Base-by-base conservation (phyloP, 2,329 filamentous ascomycete species). In the Xylariales sp. region DNA sequence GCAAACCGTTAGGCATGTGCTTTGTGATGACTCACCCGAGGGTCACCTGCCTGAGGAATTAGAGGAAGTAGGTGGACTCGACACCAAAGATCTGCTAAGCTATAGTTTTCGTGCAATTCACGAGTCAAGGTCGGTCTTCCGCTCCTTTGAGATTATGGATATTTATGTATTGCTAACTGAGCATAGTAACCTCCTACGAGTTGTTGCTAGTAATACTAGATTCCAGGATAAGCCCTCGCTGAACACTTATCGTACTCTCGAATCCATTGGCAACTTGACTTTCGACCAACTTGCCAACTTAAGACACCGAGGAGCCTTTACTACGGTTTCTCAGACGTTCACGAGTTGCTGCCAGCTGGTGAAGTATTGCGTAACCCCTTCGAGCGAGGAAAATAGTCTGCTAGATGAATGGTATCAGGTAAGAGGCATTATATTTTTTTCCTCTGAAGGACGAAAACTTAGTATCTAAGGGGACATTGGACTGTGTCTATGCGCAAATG, bases 101-200 rank as follows among this genome's bases (percentile, higher is more conserved):
- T 98, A 93, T 61, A 95, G 89, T 47, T 98, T 95, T 76, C 80
- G 93, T 52, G 88, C 89, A 5, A 73, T 96, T n/a, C 91, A 95
- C 47, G 93, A 98, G 64, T 88, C 90, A 18, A 95, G 88, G 85
- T 88, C 67, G 46, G 64, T 42, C 45, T 15, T 27, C 12, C 18
- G n/a, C 5, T 18, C 28, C 27, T 25, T 24, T 24, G 22, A 40
- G 16, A 18, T 22, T 20, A n/a, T 5, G 3, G 21, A 9, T 33
- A 49, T 15, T 8, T 16, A 33, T 18, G 10, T 24, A 4, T 34
- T 3, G 27, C 19, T 18, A 31, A 20, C 11, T 22, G 8, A 24
- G 7, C 4, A 9, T 14, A 93, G 88, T 60, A 81, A 88, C 42
- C 66, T 94, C 4, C 71, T 91, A 60, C 78, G 82, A 47, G 70